Evolutionary conservation across 2,329 filamentous ascomycete genomes (phyloP).

Genomic region (Trichoderma atrobrunneum): DNA sequence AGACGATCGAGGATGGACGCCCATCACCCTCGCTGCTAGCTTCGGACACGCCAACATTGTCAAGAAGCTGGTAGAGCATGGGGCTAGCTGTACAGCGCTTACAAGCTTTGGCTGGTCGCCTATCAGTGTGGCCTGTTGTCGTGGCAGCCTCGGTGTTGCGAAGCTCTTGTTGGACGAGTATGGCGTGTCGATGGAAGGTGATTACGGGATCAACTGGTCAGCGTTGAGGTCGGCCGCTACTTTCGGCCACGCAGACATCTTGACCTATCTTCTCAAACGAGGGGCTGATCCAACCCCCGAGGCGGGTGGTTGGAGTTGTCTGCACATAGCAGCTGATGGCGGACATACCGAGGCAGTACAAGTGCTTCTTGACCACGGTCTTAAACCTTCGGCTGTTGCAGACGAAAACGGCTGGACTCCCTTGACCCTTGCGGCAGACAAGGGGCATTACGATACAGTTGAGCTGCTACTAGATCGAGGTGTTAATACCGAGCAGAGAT

Average conservation of each 20-base stretch:
- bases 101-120: conserved; percentile 11
- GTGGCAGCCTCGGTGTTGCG: background rate
- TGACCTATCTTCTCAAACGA: conserved; percentile 15
- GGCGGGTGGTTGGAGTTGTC: conserved; percentile 14
- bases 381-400: background rate
- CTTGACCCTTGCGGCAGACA: conserved; percentile 13
- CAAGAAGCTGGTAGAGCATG: background rate
- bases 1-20: conserved; percentile 8
- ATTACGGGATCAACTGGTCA: background rate
- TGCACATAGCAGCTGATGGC: conserved; percentile 13
- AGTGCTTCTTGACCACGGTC: conserved; percentile 16
- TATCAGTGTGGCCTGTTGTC: conserved; percentile 5
- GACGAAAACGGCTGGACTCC: conserved; percentile 1
- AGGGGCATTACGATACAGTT: background rate
- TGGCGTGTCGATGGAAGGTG: conserved; percentile 4
- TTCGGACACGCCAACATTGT: conserved; percentile 9
- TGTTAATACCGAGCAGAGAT: conserved; percentile 1
- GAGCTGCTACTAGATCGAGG: conserved; percentile 3
- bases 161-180: conserved; percentile 12
- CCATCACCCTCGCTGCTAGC: conserved; percentile 3
- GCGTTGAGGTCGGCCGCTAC: conserved; percentile 4
- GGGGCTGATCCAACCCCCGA: conserved; percentile 5
- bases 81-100: background rate
- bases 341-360: conserved; percentile 11
- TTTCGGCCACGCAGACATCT: conserved; percentile 2